These are phyloP conservation scores for Quercus aquifolioides DNA, from an alignment of 306 rosid genomes.

Conservation along the genomic window DNA sequence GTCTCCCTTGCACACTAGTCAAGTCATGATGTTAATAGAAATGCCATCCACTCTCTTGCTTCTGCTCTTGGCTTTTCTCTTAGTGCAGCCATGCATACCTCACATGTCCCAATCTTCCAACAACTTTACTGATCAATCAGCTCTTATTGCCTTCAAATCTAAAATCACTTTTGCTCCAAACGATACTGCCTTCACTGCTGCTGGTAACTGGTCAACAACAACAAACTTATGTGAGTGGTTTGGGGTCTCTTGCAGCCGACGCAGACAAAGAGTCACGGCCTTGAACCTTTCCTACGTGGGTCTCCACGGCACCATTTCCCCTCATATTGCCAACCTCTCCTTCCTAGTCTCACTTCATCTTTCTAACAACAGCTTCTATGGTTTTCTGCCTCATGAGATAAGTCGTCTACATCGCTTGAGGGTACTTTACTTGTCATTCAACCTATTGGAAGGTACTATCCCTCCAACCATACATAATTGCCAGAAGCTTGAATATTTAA, in stretches of 20 bases:
- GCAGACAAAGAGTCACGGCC: neutral
- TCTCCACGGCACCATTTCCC: neutral
- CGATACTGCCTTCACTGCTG: neutral
- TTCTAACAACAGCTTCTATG: neutral
- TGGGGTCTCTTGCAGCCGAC: too few species aligned
- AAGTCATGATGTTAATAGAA: neutral
- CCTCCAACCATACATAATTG: neutral
- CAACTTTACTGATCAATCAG: neutral
- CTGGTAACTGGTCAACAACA: neutral
- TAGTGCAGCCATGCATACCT: neutral
- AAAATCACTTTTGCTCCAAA: neutral
- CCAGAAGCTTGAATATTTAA: neutral
- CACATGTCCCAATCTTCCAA: neutral
- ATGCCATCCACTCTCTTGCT: neutral
- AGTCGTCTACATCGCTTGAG: neutral
- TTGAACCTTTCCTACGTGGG: neutral
- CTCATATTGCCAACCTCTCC: neutral
- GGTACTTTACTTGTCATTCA: neutral
- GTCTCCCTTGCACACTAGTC: neutral
- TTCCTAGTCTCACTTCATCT: neutral
- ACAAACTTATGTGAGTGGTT: too few species aligned
- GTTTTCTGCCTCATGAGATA: neutral
- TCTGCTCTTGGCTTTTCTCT: neutral
- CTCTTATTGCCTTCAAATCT: conserved; percentile 3
- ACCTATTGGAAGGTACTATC: neutral